phyloP scores from a whole-genome alignment of 129 eudicot genomes.

The Saussurea involucrata region DNA sequence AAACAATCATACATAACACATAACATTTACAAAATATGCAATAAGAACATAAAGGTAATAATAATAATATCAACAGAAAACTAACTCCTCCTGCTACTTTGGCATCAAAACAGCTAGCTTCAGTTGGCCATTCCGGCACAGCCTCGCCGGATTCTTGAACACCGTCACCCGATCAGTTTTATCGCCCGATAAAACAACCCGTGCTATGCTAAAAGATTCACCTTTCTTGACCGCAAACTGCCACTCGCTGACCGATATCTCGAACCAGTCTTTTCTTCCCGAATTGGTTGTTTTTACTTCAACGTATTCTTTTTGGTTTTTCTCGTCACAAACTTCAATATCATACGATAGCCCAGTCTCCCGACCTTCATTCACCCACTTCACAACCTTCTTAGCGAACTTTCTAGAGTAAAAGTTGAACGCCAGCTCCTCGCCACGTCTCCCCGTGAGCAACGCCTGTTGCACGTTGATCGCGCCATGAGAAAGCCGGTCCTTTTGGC shows the following conservation, averaged over 20 bases:
- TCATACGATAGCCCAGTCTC: constrained; percentile 89
- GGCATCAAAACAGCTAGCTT: constrained; percentile 65
- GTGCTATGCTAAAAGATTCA: constrained; percentile 70
- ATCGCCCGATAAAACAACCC: constrained; percentile 49
- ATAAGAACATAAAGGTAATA: too few species aligned
- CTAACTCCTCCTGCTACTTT: too few species aligned
- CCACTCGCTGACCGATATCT: constrained; percentile 77
- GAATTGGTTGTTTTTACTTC: constrained; percentile 87
- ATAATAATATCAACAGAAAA: too few species aligned
- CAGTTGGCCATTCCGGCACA: constrained; percentile 67
- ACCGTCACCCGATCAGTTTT: constrained; percentile 38
- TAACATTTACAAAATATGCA: too few species aligned
- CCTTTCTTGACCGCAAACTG: constrained; percentile 85
- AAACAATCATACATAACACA: too few species aligned
- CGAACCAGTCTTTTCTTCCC: constrained; percentile 67
- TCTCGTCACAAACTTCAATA: constrained; percentile 45
- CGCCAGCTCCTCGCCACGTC: constrained; percentile 72
- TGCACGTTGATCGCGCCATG: constrained; percentile 27
- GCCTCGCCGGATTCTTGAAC: constrained; percentile 65
- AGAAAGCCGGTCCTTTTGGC: constrained; percentile 34
- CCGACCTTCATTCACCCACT: constrained; percentile 68
- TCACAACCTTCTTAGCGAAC: constrained; percentile 34
- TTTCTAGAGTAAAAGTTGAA: constrained; percentile 43
- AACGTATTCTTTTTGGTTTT: constrained; percentile 45
- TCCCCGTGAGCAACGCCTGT: constrained; percentile 59